Base-by-base conservation (phyloP, 768 basidiomycete species). In the Galerina marginata region DNA sequence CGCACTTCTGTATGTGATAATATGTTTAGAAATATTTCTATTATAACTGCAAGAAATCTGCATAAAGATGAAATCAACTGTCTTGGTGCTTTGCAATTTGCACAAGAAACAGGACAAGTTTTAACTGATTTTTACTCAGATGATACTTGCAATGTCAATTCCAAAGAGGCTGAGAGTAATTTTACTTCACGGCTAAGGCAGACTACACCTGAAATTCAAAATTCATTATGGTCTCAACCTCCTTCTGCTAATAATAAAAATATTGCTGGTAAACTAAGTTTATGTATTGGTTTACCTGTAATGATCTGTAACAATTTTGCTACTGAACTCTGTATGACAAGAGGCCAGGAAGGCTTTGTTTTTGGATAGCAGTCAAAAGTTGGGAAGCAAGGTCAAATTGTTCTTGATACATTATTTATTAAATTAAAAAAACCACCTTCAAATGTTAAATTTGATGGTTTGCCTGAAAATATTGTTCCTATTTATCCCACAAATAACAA, bases 11-110 rank as follows among this genome's bases (percentile, higher is more conserved):
- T 74, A n/a, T 39, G 47, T 29, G 52, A 63, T 38, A 11, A 40
- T 5, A 26, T 47, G 2, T 81, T 78, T 54, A 29, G 71, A 20
- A 62, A 77, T 67, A 67, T 75, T 2, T 72, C 79, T 4, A 68
- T 81, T 11, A 81, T 83, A 29, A 79, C 76, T 2, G 67, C 71
- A 4, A 60, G 62, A 15, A 81, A 79, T 69, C 36, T 65, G 10
- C 67, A 75, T 25, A 74, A 75, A 57, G 79, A 81, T 63, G 58
- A 66, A 54, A 70, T 79, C 0, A 82, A 82, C 64, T 14, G 63
- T 10, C 20, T 20, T 20, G 20, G 20, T 20, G 20, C 20, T 20
- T 20, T 20, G 20, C 20, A 2, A 1, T 20, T 77, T 71, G 74
- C 79, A 4, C 11, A 37, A 20, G 77, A 79, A 16, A 71, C 68